Evolutionary conservation across 331 rosid species (phyloP), one percentile per base, ranked within the genome.

Genomic region (Cydonia oblonga): DNA sequence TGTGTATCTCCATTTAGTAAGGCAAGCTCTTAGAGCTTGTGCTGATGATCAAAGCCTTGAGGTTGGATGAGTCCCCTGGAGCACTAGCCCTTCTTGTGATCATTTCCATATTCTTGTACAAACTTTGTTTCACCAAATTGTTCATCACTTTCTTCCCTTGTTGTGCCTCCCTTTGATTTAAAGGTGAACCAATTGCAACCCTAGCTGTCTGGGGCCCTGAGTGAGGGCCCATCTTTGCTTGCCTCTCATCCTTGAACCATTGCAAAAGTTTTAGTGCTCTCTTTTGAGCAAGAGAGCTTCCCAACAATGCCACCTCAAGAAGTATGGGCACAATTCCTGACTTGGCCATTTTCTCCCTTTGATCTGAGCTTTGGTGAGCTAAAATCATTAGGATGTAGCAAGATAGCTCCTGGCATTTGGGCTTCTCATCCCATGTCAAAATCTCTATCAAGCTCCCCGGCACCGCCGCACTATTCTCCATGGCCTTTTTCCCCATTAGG

Each of bases 1-100:
- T 2, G 42, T 42, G 42, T 33, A 32, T 40, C 64, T 26, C 28
- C 46, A 22, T 46, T 81, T 81, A 90, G 79, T 90, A 95, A 70
- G 97, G 96, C 77, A 95, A 83, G 68, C 99, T 95, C 70, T 91
- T 95, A 11, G 99, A 95, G 83, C 96, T 95, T 16, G 97, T 87
- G 83, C 96, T 91, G 46, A 95, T 81, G 52, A 89, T 83, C 74
- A 95, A 84, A 13, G 89, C 76, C 84, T 95, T 95, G 14, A 84
- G 69, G 38, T 83, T 89, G 10, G 90, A 85, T 64, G 88, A 73
- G 19, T 88, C 93, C 18, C 74, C 92, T 9, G 75, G 64, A 25
- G 79, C 89, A 82, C 86, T 87, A 11, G 97, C 97, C 56, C 99
- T 82, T 40, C 79, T 81, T 0, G 96, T 90, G 71, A 91, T 95